Conservation (phyloP, 78 protist genomes). For the Cavenderia fasciculata region DNA sequence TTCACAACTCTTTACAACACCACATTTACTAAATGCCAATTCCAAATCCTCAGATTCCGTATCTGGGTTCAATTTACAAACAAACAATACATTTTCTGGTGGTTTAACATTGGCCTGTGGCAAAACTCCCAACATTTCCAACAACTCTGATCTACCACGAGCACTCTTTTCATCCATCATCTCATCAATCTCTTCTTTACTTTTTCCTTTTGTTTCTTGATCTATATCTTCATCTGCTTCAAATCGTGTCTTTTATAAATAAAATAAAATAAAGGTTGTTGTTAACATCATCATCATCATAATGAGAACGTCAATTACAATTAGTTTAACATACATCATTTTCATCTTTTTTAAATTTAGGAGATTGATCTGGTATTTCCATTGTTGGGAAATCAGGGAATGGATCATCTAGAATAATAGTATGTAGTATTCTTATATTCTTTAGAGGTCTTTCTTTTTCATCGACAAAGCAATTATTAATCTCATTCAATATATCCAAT, state of each 20-base stretch:
- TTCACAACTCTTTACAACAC: conserved; percentile 85
- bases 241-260: neutral
- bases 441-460: conserved; percentile 86
- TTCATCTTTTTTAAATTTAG: conserved; percentile 42
- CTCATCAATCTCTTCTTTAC: conserved; percentile 82
- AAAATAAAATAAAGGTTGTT: neutral
- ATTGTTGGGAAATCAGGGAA: conserved; percentile 89
- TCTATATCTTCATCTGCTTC: conserved; percentile 82
- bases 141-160: conserved; percentile 84
- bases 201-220: conserved; percentile 34
- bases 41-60: conserved; percentile 96
- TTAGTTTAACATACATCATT: neutral
- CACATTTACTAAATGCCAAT: conserved; percentile 94
- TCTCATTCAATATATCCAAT: conserved; percentile 80
- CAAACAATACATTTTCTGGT: conserved; percentile 97
- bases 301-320: neutral
- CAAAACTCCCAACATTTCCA: conserved; percentile 94
- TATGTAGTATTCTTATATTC: conserved; percentile 90
- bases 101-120: conserved; percentile 97
- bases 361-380: conserved; percentile 46
- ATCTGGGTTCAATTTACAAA: conserved; percentile 96
- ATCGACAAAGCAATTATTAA: conserved; percentile 86
- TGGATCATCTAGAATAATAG: conserved; percentile 96
- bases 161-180: conserved; percentile 71
- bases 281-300: neutral